Evolutionary conservation across 768 basidiomycete genomes (phyloP), one percentile per base, ranked within the genome.

Genomic region (Russula sp.): DNA sequence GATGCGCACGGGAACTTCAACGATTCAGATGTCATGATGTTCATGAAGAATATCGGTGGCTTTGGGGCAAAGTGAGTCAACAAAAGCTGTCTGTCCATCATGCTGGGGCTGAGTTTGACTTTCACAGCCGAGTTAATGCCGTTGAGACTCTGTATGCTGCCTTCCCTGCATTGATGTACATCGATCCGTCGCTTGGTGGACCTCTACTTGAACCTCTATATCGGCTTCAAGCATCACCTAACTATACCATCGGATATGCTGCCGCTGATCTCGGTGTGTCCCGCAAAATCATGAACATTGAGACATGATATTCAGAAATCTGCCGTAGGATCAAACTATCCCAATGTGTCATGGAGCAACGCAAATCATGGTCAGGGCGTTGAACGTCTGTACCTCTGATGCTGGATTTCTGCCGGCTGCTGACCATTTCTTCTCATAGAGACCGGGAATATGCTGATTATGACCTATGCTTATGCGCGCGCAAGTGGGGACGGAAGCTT

Each of bases 121-220:
- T 40, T 28, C 52, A 34, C 18, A 67, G 51, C 36, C 59, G 65
- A 26, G 77, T 76, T 10, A 82, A 79, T 67, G 77, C 84, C 1
- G 82, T 85, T 13, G 85, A 87, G 62, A 82, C 84, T 28, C 75
- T 82, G 28, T 82, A 75, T 66, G 73, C 81, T 24, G 69, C 83
- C 9, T 85, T 81, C 71, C 84, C 78, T 11, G 72, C 80, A 6
- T 73, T 84, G 55, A 71, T 87, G 58, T 87, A 85, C 69, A 75
- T 79, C 56, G 84, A 85, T 69, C 81, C 84, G 1, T 64, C 59
- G 1, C 76, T 85, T 28, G 84, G 84, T 1, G 61, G 36, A 7
- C 57, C 49, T 14, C 63, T 70, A 16, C 63, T 73, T 18, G 58
- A 63, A 30, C 72, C 72, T 32, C 59, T 73, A 11, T 59, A 73